These are phyloP conservation scores for Phytophthora nicotianae DNA, from an alignment of 352 stramenopile species.

Conservation along the genomic window DNA sequence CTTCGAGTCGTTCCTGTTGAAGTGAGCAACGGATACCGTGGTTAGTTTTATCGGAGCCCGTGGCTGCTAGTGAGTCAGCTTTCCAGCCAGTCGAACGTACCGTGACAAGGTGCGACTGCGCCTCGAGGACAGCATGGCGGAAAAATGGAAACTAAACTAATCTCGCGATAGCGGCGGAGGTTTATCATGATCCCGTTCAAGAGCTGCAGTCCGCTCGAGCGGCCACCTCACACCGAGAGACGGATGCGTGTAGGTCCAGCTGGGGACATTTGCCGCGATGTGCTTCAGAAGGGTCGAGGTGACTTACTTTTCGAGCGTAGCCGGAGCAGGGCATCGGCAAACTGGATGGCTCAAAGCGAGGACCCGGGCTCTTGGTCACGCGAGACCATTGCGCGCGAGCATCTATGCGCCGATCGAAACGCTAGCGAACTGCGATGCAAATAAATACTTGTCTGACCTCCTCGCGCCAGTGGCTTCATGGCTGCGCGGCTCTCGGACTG, in stretches of 20 bases:
- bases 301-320: constrained; percentile 27
- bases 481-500: background rate
- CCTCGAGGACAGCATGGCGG: constrained; percentile 28
- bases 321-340: constrained; percentile 13
- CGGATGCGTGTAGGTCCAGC: constrained; percentile 29
- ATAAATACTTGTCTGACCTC: background rate
- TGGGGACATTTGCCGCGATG: constrained; percentile 36
- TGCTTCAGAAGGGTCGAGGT: constrained; percentile 36
- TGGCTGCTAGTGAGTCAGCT: constrained; percentile 6
- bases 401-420: constrained; percentile 8
- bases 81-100: constrained; percentile 23
- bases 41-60: constrained; percentile 33
- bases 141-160: constrained; percentile 36
- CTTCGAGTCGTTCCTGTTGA: constrained; percentile 37
- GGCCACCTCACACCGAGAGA: constrained; percentile 26
- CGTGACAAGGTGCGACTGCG: constrained; percentile 29
- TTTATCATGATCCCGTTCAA: constrained; percentile 24
- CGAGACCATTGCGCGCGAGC: background rate
- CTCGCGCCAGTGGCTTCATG: constrained; percentile 2
- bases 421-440: constrained; percentile 1
- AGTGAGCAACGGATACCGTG: constrained; percentile 1
- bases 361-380: constrained; percentile 4
- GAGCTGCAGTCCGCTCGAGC: constrained; percentile 23
- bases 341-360: constrained; percentile 9
- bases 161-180: constrained; percentile 13